Evolutionary conservation across 2,329 filamentous ascomycete species (phyloP).

Genomic region (Cercospora beticola): DNA sequence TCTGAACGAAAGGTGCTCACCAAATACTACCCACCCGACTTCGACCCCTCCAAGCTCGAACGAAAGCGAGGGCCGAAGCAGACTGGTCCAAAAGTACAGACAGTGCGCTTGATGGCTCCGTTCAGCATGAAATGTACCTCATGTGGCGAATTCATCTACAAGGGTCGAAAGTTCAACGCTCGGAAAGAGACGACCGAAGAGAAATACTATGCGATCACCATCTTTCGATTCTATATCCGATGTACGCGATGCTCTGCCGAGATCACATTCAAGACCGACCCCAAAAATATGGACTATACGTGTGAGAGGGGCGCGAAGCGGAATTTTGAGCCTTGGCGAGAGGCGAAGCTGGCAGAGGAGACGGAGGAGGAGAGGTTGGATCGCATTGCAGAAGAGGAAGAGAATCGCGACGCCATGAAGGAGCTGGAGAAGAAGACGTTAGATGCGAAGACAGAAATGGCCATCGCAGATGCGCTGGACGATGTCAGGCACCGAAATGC

Average conservation of each 20-base stretch:
- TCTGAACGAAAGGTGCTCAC: constrained; percentile 80
- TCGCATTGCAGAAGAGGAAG: constrained; percentile 74
- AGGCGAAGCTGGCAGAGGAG: constrained; percentile 66
- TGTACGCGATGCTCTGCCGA: constrained; percentile 84
- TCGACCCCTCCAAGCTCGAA: constrained; percentile 80
- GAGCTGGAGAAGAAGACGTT: constrained; percentile 91
- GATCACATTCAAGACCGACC: constrained; percentile 92
- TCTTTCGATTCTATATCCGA: constrained; percentile 79
- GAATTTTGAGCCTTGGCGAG: constrained; percentile 90
- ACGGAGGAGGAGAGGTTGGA: constrained; percentile 86
- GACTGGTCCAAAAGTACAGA: constrained; percentile 76
- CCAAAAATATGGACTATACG: constrained; percentile 89
- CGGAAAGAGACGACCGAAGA: constrained; percentile 90
- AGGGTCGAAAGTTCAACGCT: constrained; percentile 92
- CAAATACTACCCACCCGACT: constrained; percentile 72
- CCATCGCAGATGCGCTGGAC: constrained; percentile 90
- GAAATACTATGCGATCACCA: constrained; percentile 82
- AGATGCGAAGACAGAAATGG: constrained; percentile 94
- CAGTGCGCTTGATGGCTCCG: constrained; percentile 86
- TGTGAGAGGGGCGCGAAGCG: constrained; percentile 80
- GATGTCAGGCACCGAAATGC: constrained; percentile 93
- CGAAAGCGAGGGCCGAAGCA: constrained; percentile 66
- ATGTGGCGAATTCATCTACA: constrained; percentile 82
- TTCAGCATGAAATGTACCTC: constrained; percentile 74
- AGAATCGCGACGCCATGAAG: constrained; percentile 88